These are phyloP conservation scores for Crotalaria pallida DNA, from an alignment of 306 rosid genomes.

Conservation along the genomic window DNA sequence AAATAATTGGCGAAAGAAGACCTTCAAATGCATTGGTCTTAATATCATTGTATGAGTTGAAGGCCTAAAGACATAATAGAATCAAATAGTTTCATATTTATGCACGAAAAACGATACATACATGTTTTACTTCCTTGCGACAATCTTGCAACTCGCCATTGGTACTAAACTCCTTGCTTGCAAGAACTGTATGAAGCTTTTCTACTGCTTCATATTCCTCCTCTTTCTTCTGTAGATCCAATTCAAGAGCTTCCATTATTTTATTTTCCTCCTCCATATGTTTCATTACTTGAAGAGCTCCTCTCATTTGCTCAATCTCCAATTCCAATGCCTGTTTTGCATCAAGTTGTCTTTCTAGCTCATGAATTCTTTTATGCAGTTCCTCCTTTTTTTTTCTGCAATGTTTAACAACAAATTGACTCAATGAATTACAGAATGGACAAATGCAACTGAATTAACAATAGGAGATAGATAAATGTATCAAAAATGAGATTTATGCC, in stretches of 20 bases:
- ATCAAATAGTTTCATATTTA: not conserved
- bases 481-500: slow-evolving; percentile 21
- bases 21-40: not conserved
- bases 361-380: slow-evolving; percentile 35
- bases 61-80: not conserved
- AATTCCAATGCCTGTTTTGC: too few relatives aligned
- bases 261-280: slow-evolving; percentile 59
- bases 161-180: too few relatives aligned
- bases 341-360: too few relatives aligned
- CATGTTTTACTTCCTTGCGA: slow-evolving; percentile 60
- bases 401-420: slow-evolving; percentile 7
- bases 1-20: not conserved
- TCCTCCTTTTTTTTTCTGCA: slow-evolving; percentile 65
- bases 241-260: slow-evolving; percentile 38
- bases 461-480: not conserved
- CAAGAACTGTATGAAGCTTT: slow-evolving; percentile 36
- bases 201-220: slow-evolving; percentile 40
- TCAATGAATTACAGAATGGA: not conserved
- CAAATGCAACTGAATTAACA: not conserved
- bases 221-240: slow-evolving; percentile 48
- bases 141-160: slow-evolving; percentile 83
- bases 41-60: not conserved
- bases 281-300: slow-evolving; percentile 65
- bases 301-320: slow-evolving; percentile 58
- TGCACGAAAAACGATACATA: slow-evolving; percentile 16